Conservation (phyloP, 768 basidiomycete genomes). For the Agaricus sinodeliciosus region DNA sequence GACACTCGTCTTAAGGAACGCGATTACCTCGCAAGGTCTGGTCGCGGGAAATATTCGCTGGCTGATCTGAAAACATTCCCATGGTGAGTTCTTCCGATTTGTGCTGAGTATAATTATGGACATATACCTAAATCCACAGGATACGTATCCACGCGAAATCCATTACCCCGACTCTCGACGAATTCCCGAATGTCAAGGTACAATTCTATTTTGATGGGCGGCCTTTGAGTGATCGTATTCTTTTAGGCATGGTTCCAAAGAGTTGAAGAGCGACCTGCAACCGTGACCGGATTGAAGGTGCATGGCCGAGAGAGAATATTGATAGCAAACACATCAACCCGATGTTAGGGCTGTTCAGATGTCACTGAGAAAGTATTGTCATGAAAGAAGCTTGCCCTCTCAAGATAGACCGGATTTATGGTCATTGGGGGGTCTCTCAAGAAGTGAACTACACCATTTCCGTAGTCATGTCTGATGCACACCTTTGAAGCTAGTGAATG, state of each 20-base stretch:
- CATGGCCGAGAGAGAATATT: background rate
- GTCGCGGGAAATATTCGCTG: conserved; percentile 57
- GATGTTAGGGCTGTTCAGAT: too few relatives aligned
- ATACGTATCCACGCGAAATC: conserved; percentile 39
- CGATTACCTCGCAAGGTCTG: conserved; percentile 77
- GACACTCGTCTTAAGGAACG: conserved; percentile 68
- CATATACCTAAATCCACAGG: conserved; percentile 29
- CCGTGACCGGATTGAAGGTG: conserved; percentile 6
- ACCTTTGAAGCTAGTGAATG: too few relatives aligned
- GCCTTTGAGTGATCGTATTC: background rate
- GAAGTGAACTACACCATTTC: too few relatives aligned
- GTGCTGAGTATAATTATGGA: background rate
- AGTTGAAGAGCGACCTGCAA: conserved; percentile 3
- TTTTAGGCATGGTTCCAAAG: conserved; percentile 19
- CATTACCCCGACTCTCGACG: conserved; percentile 51
- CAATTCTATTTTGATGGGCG: background rate
- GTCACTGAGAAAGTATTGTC: too few relatives aligned
- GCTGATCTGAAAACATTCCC: conserved; percentile 68
- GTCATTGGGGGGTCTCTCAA: too few relatives aligned
- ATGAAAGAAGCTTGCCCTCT: too few relatives aligned
- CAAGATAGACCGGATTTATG: too few relatives aligned
- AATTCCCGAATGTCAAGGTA: conserved; percentile 60
- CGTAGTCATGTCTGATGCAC: too few relatives aligned
- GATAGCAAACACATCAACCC: too few relatives aligned
- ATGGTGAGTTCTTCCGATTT: conserved; percentile 35